Evolutionary conservation across 352 stramenopile genomes (phyloP).

Genomic region (Blastocystis sp.): DNA sequence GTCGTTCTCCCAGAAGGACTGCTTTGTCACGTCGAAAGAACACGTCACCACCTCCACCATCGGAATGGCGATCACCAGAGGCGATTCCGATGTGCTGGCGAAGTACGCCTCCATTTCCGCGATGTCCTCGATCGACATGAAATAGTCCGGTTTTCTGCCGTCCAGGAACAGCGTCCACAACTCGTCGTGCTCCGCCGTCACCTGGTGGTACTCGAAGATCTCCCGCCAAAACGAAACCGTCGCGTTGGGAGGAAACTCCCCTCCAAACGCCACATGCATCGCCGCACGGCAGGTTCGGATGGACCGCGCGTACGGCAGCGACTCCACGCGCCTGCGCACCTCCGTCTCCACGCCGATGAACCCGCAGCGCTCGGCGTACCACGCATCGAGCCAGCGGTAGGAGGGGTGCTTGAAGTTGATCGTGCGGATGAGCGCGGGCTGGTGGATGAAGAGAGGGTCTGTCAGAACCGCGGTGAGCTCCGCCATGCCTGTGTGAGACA

Average conservation of each 20-base stretch:
- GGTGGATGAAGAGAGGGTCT: background rate
- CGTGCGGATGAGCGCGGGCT: background rate
- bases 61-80: slow-evolving; percentile 22
- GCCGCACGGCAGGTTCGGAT: slow-evolving; percentile 3
- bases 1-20: slow-evolving; percentile 26
- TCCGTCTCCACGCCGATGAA: background rate
- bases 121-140: slow-evolving; percentile 10
- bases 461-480: background rate
- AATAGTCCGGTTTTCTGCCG: background rate
- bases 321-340: background rate
- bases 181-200: background rate
- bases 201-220: background rate
- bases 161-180: slow-evolving; percentile 30
- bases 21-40: background rate
- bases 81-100: background rate
- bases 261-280: background rate
- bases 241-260: background rate
- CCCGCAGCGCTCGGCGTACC: background rate
- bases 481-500: background rate
- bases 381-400: background rate
- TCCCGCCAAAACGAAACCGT: slow-evolving; percentile 31
- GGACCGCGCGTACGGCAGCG: background rate
- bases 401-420: background rate
- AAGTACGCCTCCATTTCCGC: slow-evolving; percentile 3
- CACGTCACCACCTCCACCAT: slow-evolving; percentile 36